Percentiles rank a stretch among this genome's conserved stretches.
phyloP scores from a whole-genome alignment of 116 monocot genomes.

The Iris pallida region DNA sequence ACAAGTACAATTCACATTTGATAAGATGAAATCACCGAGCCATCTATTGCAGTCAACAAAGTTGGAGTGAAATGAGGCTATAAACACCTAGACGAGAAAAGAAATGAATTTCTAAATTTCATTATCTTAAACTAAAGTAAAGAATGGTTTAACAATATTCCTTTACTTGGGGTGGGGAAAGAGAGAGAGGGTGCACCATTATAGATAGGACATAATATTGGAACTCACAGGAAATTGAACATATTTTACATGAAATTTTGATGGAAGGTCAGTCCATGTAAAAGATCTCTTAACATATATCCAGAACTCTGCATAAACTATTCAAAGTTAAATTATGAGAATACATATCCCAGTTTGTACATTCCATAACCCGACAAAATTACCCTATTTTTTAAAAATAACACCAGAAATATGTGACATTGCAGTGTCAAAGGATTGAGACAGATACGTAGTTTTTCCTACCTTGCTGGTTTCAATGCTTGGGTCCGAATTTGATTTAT shows the following conservation, averaged over 20 bases:
- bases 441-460: too few species aligned
- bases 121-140: too few species aligned
- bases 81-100: slow-evolving; percentile 48
- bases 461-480: too few species aligned
- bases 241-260: slow-evolving; percentile 95
- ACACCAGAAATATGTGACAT: too few species aligned
- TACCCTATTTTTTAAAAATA: too few species aligned
- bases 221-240: slow-evolving; percentile 89
- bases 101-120: neutral
- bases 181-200: too few species aligned
- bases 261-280: slow-evolving; percentile 92
- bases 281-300: slow-evolving; percentile 85
- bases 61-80: slow-evolving; percentile 75
- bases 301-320: slow-evolving; percentile 66
- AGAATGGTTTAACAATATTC: too few species aligned
- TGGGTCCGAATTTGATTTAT: too few species aligned
- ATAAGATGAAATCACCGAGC: slow-evolving; percentile 89
- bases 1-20: slow-evolving; percentile 43
- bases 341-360: too few species aligned
- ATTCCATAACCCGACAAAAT: too few species aligned
- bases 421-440: too few species aligned
- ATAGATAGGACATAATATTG: neutral
- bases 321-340: neutral
- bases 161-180: too few species aligned
- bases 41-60: slow-evolving; percentile 92